Evolutionary conservation across 192 early-diverging fungal species (phyloP).

Genomic region (Coemansia sp.): DNA sequence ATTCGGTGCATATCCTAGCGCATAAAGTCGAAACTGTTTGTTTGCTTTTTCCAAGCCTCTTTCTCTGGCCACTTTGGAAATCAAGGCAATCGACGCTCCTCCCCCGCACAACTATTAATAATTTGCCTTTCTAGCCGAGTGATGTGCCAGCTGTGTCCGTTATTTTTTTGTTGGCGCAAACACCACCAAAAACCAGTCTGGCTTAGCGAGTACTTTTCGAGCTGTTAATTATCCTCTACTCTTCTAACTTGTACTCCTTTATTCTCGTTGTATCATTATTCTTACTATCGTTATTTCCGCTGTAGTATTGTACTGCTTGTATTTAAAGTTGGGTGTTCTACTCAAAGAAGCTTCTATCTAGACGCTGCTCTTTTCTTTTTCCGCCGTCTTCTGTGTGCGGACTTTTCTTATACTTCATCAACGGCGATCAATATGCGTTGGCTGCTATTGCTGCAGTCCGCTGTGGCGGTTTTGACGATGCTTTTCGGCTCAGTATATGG

Average conservation of each 20-base stretch:
- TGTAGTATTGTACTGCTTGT: neutral
- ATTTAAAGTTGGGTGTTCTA: neutral
- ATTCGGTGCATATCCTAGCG: neutral
- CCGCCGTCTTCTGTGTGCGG: neutral
- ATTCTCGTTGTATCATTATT: neutral
- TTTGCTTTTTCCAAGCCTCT: neutral
- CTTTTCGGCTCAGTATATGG: constrained; percentile 10
- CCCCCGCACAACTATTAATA: neutral
- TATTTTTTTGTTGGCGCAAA: neutral
- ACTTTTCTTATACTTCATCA: neutral
- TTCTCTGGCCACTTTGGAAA: neutral
- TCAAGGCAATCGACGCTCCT: neutral
- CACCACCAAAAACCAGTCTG: neutral
- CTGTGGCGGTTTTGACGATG: neutral
- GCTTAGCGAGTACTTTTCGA: neutral
- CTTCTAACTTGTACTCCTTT: neutral
- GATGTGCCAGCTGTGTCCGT: neutral
- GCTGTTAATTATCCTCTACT: neutral
- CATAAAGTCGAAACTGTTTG: neutral
- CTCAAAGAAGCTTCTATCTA: constrained; percentile 1
- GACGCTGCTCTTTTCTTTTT: neutral
- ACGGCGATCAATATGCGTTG: neutral
- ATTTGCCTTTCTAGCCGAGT: neutral
- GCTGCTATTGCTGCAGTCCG: neutral
- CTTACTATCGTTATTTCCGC: neutral